phyloP scores from a whole-genome alignment of 257 asterid species.

The Datura wrightii region DNA sequence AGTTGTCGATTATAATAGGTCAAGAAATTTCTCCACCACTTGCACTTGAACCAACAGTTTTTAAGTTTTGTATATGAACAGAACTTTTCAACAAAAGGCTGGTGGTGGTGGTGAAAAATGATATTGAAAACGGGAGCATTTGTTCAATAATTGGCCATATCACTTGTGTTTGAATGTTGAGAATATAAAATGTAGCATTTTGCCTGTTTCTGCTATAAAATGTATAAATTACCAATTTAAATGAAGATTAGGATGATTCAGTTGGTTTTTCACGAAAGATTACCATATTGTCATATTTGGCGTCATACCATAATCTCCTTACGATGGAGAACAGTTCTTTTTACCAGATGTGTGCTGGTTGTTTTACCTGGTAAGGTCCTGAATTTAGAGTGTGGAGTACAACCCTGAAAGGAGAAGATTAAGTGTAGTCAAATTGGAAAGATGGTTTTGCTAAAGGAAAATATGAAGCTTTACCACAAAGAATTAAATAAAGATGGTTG shows the following conservation, averaged over 20 bases:
- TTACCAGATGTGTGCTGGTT: neutral
- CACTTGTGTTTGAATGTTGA: neutral
- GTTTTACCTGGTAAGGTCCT: neutral
- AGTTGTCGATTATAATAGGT: neutral
- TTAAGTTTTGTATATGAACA: neutral
- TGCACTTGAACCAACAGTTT: neutral
- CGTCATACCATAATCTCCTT: neutral
- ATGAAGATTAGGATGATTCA: neutral
- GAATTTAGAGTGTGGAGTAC: slow-evolving; percentile 15
- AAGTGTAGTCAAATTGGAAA: neutral
- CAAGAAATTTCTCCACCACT: neutral
- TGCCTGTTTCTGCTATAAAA: neutral
- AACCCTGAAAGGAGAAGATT: slow-evolving; percentile 3
- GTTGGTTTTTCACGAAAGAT: neutral
- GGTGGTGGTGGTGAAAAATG: neutral
- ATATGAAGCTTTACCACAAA: neutral
- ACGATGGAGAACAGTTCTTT: neutral
- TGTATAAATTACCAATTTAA: neutral
- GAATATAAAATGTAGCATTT: neutral
- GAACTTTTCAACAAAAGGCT: neutral
- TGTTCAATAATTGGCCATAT: neutral
- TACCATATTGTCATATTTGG: neutral
- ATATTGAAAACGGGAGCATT: neutral
- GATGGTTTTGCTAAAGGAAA: neutral
- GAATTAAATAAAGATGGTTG: neutral